Percentiles rank a stretch among this genome's conserved stretches.
These are phyloP conservation scores for Prillingera fragicola DNA, from an alignment of 1,284 basidiomycete genomes.

Conservation along the genomic window DNA sequence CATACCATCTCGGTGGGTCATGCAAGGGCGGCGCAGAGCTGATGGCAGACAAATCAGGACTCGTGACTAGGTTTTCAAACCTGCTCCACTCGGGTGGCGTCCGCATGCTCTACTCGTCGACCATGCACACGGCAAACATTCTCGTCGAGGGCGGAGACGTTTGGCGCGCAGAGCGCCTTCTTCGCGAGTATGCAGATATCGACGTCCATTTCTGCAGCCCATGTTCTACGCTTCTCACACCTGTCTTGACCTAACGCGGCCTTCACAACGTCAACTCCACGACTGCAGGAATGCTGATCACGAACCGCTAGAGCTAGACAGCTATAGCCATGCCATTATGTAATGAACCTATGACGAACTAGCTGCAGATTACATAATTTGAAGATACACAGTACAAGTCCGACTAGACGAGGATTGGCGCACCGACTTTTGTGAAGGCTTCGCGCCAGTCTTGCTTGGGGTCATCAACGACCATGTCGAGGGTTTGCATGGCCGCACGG, in stretches of 20 bases:
- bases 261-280: no score
- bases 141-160: constrained; percentile 51
- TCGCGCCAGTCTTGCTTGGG: constrained; percentile 5
- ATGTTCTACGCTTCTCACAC: no score
- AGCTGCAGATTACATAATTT: no score
- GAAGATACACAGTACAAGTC: no score
- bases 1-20: constrained; percentile 10
- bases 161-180: constrained; percentile 25
- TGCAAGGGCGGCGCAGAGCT: no score
- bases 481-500: constrained; percentile 6
- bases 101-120: constrained; percentile 78
- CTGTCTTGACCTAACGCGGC: no score
- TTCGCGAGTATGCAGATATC: no score
- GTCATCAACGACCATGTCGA: constrained; percentile 7
- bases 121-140: constrained; percentile 75
- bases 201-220: no score
- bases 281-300: no score
- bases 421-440: constrained; percentile 4
- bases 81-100: constrained; percentile 64
- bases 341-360: no score
- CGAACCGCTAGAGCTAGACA: no score
- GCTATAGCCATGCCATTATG: no score
- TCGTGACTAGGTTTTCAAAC: constrained; percentile 68
- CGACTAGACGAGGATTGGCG: constrained; percentile 9
- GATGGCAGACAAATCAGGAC: constrained; percentile 50